Evolutionary conservation across 257 asterid species (phyloP), one percentile per base, ranked within the genome.

Genomic region (Capsicum chinense): DNA sequence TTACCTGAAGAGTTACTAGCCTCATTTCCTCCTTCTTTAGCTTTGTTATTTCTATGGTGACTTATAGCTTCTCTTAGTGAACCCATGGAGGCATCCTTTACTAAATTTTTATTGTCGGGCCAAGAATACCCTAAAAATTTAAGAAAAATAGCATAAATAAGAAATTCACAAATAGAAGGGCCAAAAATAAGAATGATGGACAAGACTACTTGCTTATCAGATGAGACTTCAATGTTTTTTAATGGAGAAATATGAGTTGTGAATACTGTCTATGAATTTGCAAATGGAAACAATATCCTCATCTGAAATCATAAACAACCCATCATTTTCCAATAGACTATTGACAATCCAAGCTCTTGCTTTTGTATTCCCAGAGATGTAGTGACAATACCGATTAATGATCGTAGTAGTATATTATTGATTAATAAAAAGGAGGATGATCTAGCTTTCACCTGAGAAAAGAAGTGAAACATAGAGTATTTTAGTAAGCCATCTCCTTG

Each of bases 81-180:
- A 79, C 98, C 99, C 99, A 95, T 93, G 67, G 98, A 93, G 68
- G 99, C 98, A 87, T 97, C 99, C 91, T 97, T 97, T 90, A 97
- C 99, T 87, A 95, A 88, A 81, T 95, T 97, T 91, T 97, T 95
- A 98, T 93, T 97, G 84, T 97, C 98, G 10, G 99, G 95, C 81
- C 98, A 98, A n/a, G 99, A 97, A 89, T 97, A 97, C 67, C 99
- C 99, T 95, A 86, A 82, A 50, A 85, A 79, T 50, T n/a, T 26
- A 71, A 67, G 60, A 64, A 69, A 82, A 83, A 73, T 56, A 44
- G 42, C 13, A 10, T 15, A 59, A 79, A 21, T 16, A 83, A 50
- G 42, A 47, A 26, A 19, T 21, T 15, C 9, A 16, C 42, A 50
- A 83, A 62, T 44, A 80, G 42, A 68, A 58, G 59, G 82, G 9